Base-by-base conservation (phyloP, 352 stramenopile genomes). In the Phytophthora lateralis region DNA sequence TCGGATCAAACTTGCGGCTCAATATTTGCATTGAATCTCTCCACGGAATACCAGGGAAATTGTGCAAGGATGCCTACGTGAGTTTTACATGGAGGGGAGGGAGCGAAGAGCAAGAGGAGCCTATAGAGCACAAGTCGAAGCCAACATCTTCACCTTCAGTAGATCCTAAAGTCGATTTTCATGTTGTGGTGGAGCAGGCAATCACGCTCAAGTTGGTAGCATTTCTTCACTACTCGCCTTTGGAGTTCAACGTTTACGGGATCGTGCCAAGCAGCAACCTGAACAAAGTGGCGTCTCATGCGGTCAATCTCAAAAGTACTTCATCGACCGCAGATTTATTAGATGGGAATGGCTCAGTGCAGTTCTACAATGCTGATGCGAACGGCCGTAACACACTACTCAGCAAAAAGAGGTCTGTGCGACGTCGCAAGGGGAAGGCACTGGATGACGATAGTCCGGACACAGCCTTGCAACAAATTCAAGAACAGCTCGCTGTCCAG, bases 261-360 rank as follows among this genome's bases (percentile, higher is more conserved):
- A 93, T 90, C 49, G 84, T 91, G 4, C 84, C 84, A 4, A 93
- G 81, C 47, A 93, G 71, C 47, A 89, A 89, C 39, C 42, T 91
- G 14, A 91, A 87, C 66, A 87, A 86, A 52, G 68, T 91, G n/a
- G 76, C 77, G 5, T 88, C 81, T 10, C 77, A 64, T 15, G 74
- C 65, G 8, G 58, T 89, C 0, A 66, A 83, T 30, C 37, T 71
- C 3, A 73, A 69, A 34, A 63, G 26, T 8, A 37, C 60, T 8
- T 43, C 43, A n/a, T 61, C 47, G 21, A 43, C 42, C 6, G 55
- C 65, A 38, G 56, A 80, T 0, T 48, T 64, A 3, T 57, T 75
- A 4, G 69, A 73, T n/a, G 38, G 52, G 0, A 45, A 41, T 26
- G 69, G 57, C n/a, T 75, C 71, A 0, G 65, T 89, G 10, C 49